Evolutionary conservation across 148 eudicot genomes (phyloP).

Genomic region (Euryodendron excelsum): DNA sequence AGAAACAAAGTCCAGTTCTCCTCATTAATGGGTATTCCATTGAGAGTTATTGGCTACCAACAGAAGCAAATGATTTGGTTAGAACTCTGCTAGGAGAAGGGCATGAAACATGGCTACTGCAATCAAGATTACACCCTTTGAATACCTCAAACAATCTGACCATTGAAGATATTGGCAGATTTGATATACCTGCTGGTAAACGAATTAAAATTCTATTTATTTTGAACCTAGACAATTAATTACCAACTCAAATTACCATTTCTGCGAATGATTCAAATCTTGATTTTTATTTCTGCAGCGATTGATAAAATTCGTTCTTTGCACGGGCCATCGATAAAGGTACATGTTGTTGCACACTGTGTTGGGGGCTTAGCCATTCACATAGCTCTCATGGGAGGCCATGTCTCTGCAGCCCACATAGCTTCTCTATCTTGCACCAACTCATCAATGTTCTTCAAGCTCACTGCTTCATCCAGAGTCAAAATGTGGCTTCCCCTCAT

Average conservation of each 20-base stretch:
- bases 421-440: conserved; percentile 40
- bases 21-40: conserved; percentile 35
- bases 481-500: conserved; percentile 48
- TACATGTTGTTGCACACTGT: conserved; percentile 43
- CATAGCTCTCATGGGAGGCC: conserved; percentile 42
- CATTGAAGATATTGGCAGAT: conserved; percentile 36
- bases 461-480: conserved; percentile 27
- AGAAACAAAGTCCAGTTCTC: conserved; percentile 20
- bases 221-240: no score
- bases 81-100: conserved; percentile 36
- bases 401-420: conserved; percentile 30
- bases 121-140: conserved; percentile 25
- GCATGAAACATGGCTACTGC: conserved; percentile 34
- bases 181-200: conserved; percentile 40
- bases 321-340: conserved; percentile 22
- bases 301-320: conserved; percentile 16
- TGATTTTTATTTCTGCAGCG: conserved; percentile 10
- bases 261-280: no score
- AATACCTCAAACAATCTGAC: conserved; percentile 31
- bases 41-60: conserved; percentile 37
- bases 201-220: background rate
- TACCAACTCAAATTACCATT: no score
- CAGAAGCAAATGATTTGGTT: conserved; percentile 37
- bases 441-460: conserved; percentile 39
- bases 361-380: conserved; percentile 38